These are phyloP conservation scores for Filosporella fistucella DNA, from an alignment of 495 filamentous ascomycete genomes.

Conservation along the genomic window DNA sequence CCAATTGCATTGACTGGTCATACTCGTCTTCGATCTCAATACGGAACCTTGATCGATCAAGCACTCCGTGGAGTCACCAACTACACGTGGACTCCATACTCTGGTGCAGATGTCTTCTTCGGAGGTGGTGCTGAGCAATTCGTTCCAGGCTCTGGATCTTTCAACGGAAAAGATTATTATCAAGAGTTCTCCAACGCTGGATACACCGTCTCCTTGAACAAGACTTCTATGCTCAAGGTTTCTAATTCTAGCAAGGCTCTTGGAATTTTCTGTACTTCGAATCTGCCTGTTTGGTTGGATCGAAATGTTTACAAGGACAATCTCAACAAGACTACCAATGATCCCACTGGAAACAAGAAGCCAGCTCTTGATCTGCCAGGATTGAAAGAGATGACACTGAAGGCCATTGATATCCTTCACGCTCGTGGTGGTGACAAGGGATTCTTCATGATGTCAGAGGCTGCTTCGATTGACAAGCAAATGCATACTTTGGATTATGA, in stretches of 20 bases:
- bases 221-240: conserved; percentile 51
- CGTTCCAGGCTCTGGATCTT: conserved; percentile 48
- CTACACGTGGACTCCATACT: conserved; percentile 64
- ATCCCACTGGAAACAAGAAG: conserved; percentile 51
- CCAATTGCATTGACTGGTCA: conserved; percentile 65
- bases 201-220: conserved; percentile 50
- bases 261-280: conserved; percentile 62
- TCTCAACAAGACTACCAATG: conserved; percentile 52
- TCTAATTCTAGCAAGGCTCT: conserved; percentile 52
- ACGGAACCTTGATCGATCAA: conserved; percentile 59
- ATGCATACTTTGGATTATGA: conserved; percentile 70
- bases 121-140: conserved; percentile 73
- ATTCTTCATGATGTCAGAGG: conserved; percentile 75
- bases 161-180: conserved; percentile 61
- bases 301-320: conserved; percentile 66
- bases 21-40: conserved; percentile 55
- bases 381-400: conserved; percentile 77
- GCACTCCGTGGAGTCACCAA: conserved; percentile 53
- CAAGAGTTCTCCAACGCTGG: conserved; percentile 58
- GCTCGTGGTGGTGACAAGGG: conserved; percentile 57
- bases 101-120: conserved; percentile 67
- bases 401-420: conserved; percentile 67
- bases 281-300: conserved; percentile 69
- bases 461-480: conserved; percentile 73
- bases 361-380: conserved; percentile 64